Conservation (phyloP, 257 asterid species). For the Solanum ossicruentum region DNA sequence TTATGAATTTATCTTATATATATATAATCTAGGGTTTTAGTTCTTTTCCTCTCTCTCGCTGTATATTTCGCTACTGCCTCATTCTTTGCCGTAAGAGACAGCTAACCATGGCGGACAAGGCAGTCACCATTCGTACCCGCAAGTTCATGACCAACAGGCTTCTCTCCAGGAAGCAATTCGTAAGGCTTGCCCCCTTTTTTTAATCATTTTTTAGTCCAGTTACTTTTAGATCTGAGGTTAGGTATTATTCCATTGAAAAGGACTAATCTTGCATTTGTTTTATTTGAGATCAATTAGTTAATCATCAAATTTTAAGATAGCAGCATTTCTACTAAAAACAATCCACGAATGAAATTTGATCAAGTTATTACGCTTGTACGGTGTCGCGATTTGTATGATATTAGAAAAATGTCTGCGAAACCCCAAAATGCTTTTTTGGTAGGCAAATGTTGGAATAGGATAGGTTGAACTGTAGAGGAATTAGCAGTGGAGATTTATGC, state of each 20-base stretch:
- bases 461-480: neutral
- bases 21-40: neutral
- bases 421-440: neutral
- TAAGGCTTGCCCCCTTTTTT: neutral
- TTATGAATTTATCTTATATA: neutral
- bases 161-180: conserved; percentile 10
- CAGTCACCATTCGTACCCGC: conserved; percentile 8
- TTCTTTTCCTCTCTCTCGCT: neutral
- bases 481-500: neutral
- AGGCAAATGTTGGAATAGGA: neutral
- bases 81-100: neutral
- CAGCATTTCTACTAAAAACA: neutral
- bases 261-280: neutral
- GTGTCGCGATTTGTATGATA: neutral
- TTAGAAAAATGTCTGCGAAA: neutral
- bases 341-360: neutral
- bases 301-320: neutral
- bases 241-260: neutral
- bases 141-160: conserved; percentile 14
- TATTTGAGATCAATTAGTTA: neutral
- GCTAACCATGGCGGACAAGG: conserved; percentile 8
- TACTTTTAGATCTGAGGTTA: neutral
- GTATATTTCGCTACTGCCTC: neutral
- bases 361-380: neutral
- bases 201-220: neutral